These are phyloP conservation scores for Byssochlamys sp. DNA, from an alignment of 2,329 filamentous ascomycete species.

Conservation along the genomic window DNA sequence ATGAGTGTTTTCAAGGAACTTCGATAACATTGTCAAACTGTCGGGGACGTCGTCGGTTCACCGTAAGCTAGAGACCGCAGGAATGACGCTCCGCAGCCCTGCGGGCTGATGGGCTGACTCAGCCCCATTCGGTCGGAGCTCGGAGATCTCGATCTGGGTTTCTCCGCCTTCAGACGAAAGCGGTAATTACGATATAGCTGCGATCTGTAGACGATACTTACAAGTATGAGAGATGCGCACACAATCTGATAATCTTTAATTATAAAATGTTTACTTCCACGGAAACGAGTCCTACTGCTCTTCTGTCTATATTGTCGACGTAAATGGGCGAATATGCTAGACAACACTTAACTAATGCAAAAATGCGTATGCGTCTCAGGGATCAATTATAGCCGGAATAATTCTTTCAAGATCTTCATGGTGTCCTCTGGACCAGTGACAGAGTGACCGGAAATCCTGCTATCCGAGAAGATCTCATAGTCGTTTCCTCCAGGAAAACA, in stretches of 20 bases:
- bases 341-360: background rate
- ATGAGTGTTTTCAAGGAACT: background rate
- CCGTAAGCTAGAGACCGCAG: background rate
- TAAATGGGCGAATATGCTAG: background rate
- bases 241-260: background rate
- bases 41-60: background rate
- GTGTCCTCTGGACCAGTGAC: slow-evolving; percentile 78
- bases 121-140: background rate
- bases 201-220: no score
- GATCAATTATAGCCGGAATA: slow-evolving; percentile 55
- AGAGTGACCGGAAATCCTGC: slow-evolving; percentile 72
- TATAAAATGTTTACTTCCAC: background rate
- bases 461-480: slow-evolving; percentile 81
- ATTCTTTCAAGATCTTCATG: slow-evolving; percentile 64
- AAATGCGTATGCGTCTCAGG: background rate
- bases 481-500: slow-evolving; percentile 84
- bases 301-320: background rate
- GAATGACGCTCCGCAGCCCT: background rate
- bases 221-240: no score
- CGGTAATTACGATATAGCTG: no score
- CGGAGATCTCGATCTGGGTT: background rate
- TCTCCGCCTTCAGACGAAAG: background rate
- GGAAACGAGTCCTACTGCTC: background rate
- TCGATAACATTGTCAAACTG: background rate
- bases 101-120: background rate